Evolutionary conservation across 805 yeast species (phyloP), one percentile per base, ranked within the genome.

Genomic region (Spathaspora passalidarum): DNA sequence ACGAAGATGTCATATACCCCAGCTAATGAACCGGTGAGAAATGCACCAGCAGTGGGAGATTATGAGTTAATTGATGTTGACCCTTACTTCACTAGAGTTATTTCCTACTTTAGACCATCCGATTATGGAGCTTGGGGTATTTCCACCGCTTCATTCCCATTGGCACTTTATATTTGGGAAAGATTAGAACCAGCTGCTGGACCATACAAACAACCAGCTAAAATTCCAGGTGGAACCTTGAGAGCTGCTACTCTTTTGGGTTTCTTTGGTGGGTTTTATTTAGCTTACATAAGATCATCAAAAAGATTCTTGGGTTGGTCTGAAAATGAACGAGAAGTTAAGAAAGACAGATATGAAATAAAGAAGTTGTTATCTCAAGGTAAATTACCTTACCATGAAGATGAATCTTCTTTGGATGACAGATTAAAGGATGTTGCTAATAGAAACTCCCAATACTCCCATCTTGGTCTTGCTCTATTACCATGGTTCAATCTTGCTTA

Each of bases 401-500:
- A 88, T 46, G 70, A 75, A 43, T 61, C 69, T 18, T 54, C 49
- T 20, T 73, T 88, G 66, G 76, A 80, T 40, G 85, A 81, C 49
- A 79, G 88, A 72, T 65, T 84, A 57, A 88, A 87, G 64, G 86
- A 81, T 54, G 75, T 85, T 52, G 81, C 96, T 49, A 80, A 86
- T 56, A 78, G 89, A 69, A 85, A 86, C 73, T 84, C 94, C 19
- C 85, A 83, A 54, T 81, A 81, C 60, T 80, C 95, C 6, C 81
- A 80, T 58, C 63, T 80, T 47, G 68, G 74, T 45, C 61, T 83
- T 55, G 78, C 81, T 46, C 60, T 86, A 49, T 63, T 88, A 56
- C 96, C 96, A 19, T 83, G 89, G 88, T 87, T 88, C 73, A 88
- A 88, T 68, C 70, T 86, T 51, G 89, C 82, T 40, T 69, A 81